phyloP scores from a whole-genome alignment of 1,284 basidiomycete genomes.

The Heterobasidion occidentale region DNA sequence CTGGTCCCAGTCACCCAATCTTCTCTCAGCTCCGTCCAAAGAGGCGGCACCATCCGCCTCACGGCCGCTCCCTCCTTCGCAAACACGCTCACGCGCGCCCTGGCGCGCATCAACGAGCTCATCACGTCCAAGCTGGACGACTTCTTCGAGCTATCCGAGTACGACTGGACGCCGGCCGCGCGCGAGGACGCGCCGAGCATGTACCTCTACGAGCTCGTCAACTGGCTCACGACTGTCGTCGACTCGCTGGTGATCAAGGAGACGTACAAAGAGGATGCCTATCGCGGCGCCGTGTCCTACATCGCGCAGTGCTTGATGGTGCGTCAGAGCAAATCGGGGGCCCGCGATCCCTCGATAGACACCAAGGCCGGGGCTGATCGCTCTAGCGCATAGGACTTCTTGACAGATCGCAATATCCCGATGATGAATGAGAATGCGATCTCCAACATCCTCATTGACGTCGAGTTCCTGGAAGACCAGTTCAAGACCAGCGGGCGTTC shows the following conservation, averaged over 20 bases:
- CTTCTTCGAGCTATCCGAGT: conserved; percentile 92
- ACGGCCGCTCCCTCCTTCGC: conserved; percentile 64
- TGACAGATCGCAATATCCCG: conserved; percentile 69
- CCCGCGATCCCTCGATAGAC: no score
- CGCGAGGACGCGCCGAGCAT: conserved; percentile 76
- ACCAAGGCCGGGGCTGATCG: no score
- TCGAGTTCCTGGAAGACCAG: conserved; percentile 80
- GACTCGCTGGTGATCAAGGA: conserved; percentile 87
- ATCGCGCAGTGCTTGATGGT: conserved; percentile 88
- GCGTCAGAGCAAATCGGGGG: neutral
- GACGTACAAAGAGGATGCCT: conserved; percentile 81
- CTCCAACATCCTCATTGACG: conserved; percentile 75
- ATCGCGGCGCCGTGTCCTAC: conserved; percentile 77
- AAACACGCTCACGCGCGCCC: conserved; percentile 61
- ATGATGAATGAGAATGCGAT: conserved; percentile 87
- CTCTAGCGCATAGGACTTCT: conserved; percentile 50
- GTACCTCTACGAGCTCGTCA: conserved; percentile 92
- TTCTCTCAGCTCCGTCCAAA: conserved; percentile 46
- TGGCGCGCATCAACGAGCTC: conserved; percentile 73
- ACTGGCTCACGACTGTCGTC: conserved; percentile 95
- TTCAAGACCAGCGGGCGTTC: conserved; percentile 66
- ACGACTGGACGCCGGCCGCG: conserved; percentile 79
- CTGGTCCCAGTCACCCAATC: neutral
- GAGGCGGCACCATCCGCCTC: conserved; percentile 75
- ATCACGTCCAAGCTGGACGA: conserved; percentile 94